Base-by-base conservation (phyloP, 2,329 filamentous ascomycete species). In the Diaporthe citrichinensis region DNA sequence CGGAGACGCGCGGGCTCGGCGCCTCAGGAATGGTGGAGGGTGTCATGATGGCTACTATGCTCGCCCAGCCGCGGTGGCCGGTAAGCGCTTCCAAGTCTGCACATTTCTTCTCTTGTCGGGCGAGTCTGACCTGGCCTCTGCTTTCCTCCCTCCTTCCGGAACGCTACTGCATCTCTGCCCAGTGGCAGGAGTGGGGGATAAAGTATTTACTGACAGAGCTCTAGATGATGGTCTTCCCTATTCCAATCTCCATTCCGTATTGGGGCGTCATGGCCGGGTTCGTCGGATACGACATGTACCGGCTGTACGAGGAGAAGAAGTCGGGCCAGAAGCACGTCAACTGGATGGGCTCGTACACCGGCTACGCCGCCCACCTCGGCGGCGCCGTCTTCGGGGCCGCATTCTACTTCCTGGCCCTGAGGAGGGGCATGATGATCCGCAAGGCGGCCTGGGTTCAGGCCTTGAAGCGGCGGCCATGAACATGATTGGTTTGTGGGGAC, bases 331-430 rank as follows among this genome's bases (percentile, higher is more conserved):
- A 57, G 41, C 68, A 53, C n/a, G 46, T 74, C 49, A 73, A 67
- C 67, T 77, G 74, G 69, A 68, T 59, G 69, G 73, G 76, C 10
- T 73, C 65, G 23, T 75, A 74, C 4, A 74, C 80, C 28, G 80
- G 79, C 8, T 79, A 81, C 58, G 78, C 80, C 12, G 80, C 78
- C 17, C 80, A 81, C 49, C 73, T 81, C 2, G 80, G 80, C 4
- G 80, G 80, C 14, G 77, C 77, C 1, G 78, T 76, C 2, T 80
- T 78, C 34, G 80, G 80, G 4, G 75, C 75, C 20, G 53, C 74
- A 0, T 80, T 78, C 49, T 79, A 79, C 55, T 12, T 77, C 46
- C 20, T 80, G 44, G 68, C 73, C 17, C 53, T 76, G 69, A 58
- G 75, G 55, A 73, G 67, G 53, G 73, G 75, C 1, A 61, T 61